A percentile compares a stretch with the other conserved stretches of the same genome.
phyloP scores from a whole-genome alignment of 140 eudicot species.

The Bidens hawaiensis region DNA sequence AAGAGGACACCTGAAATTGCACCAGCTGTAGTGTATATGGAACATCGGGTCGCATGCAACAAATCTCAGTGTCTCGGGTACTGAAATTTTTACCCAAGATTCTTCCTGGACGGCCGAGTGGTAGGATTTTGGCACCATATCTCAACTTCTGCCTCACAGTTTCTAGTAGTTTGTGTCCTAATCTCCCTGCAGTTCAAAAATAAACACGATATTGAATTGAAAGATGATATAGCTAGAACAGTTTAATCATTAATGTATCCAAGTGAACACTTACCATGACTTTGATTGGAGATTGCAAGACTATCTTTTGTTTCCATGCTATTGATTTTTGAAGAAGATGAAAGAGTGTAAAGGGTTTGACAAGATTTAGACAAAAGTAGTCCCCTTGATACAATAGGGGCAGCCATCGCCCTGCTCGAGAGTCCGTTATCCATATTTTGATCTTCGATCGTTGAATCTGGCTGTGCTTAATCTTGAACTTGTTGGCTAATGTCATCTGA shows the following conservation, averaged over 20 bases:
- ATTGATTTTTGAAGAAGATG: constrained; percentile 5
- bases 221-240: background rate
- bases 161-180: constrained; percentile 33
- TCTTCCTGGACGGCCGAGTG: constrained; percentile 27
- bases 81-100: constrained; percentile 30
- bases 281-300: constrained; percentile 1
- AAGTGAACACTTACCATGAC: background rate
- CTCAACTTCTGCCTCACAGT: constrained; percentile 42
- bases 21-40: constrained; percentile 44
- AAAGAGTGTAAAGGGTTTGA: constrained; percentile 16
- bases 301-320: constrained; percentile 10
- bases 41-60: constrained; percentile 35
- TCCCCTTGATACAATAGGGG: constrained; percentile 14
- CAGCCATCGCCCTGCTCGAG: background rate
- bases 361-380: constrained; percentile 21
- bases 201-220: background rate
- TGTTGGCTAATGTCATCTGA: constrained; percentile 6
- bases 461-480: constrained; percentile 2
- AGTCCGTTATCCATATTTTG: background rate
- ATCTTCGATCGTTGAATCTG: background rate
- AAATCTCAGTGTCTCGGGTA: constrained; percentile 30
- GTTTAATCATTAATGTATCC: background rate
- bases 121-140: constrained; percentile 37
- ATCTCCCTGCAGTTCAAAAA: constrained; percentile 2
- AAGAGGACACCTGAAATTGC: constrained; percentile 45